These are phyloP conservation scores for Fragaria vesca DNA, from an alignment of 306 rosid genomes.

Conservation along the genomic window DNA sequence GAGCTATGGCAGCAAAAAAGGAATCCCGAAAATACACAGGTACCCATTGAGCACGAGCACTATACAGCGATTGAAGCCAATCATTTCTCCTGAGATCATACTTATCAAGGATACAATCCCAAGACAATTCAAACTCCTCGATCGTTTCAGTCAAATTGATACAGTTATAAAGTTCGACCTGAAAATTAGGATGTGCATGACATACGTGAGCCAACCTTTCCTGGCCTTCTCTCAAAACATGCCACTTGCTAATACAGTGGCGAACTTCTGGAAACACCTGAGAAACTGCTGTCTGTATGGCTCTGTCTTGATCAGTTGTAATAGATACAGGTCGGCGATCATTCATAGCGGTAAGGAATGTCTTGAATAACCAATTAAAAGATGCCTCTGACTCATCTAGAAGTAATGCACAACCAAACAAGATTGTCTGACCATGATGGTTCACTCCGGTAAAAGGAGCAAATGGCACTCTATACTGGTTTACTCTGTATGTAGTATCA, in stretches of 20 bases:
- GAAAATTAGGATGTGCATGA: conserved; percentile 67
- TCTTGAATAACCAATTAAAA: conserved; percentile 77
- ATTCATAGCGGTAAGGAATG: conserved; percentile 86
- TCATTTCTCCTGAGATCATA: conserved; percentile 73
- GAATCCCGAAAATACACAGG: conserved; percentile 87
- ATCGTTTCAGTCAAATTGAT: conserved; percentile 85
- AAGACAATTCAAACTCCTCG: conserved; percentile 87
- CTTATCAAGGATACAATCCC: conserved; percentile 73
- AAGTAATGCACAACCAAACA: conserved; percentile 90
- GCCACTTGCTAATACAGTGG: conserved; percentile 82
- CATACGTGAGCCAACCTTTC: conserved; percentile 82
- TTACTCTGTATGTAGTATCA: conserved; percentile 68
- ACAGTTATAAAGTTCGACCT: conserved; percentile 77
- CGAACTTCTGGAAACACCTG: conserved; percentile 84
- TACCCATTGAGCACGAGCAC: conserved; percentile 81
- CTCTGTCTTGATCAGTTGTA: conserved; percentile 77
- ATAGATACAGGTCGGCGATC: conserved; percentile 71
- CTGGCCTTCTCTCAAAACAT: conserved; percentile 91
- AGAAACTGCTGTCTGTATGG: conserved; percentile 70
- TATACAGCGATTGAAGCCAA: conserved; percentile 78
- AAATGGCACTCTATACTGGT: conserved; percentile 78
- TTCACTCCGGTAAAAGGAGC: conserved; percentile 88
- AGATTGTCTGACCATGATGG: conserved; percentile 81
- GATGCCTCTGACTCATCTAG: conserved; percentile 88
- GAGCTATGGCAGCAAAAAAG: conserved; percentile 67